Evolutionary conservation across 768 basidiomycete species (phyloP).

Genomic region (Kwoniella sp.): DNA sequence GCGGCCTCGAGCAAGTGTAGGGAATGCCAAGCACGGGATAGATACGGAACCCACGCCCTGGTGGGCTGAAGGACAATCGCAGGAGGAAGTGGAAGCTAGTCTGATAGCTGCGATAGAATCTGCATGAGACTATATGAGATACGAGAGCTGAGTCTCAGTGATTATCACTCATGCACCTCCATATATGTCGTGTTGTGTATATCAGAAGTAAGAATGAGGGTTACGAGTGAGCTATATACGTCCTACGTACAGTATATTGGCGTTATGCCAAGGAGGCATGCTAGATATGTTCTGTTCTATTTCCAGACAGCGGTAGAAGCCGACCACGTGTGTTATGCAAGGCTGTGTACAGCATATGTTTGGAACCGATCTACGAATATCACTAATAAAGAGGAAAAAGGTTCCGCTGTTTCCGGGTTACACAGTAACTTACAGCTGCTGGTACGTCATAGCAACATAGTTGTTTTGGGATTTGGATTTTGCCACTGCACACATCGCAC

Average conservation of each 20-base stretch:
- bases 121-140: not conserved
- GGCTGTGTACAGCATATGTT: not conserved
- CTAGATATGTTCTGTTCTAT: not conserved
- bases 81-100: constrained; percentile 17
- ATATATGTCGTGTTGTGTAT: not conserved
- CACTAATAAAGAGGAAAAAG: not conserved
- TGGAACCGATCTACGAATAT: too few species aligned
- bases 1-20: constrained; percentile 47
- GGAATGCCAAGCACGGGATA: too few species aligned
- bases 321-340: not conserved
- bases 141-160: not conserved
- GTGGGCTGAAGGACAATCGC: constrained; percentile 31
- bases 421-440: too few species aligned
- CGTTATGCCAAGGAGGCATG: too few species aligned
- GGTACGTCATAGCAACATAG: not conserved
- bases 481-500: not conserved
- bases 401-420: not conserved
- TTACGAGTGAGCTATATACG: too few species aligned
- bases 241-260: too few species aligned
- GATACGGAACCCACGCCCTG: constrained; percentile 8
- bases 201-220: too few species aligned
- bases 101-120: constrained; percentile 22
- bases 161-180: too few species aligned
- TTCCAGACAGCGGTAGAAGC: not conserved
- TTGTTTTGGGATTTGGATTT: too few species aligned